phyloP scores from a whole-genome alignment of 225 moss, liverwort and hornwort species.

The Marchantia paleacea region DNA sequence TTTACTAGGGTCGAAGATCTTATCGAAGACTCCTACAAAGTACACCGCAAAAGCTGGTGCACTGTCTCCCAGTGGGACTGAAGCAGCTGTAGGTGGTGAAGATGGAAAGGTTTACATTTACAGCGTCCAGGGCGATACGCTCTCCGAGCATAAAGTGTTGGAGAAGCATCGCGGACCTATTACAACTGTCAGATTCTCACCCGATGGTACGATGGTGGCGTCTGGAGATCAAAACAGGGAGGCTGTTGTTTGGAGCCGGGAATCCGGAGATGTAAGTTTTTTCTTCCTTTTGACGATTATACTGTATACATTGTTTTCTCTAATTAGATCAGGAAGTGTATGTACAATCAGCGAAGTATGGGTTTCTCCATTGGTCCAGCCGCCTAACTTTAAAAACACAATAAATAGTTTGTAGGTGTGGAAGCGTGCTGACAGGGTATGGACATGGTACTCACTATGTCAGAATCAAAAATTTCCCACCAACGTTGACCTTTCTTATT shows the following conservation, averaged over 20 bases:
- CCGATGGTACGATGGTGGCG: slow-evolving; percentile 71
- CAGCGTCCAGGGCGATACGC: slow-evolving; percentile 49
- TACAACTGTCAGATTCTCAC: slow-evolving; percentile 66
- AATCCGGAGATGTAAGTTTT: slow-evolving; percentile 54
- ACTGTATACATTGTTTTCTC: neutral
- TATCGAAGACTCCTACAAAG: slow-evolving; percentile 47
- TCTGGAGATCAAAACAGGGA: slow-evolving; percentile 90
- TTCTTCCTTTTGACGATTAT: neutral
- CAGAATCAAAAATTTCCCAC: too few species aligned
- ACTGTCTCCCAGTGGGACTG: slow-evolving; percentile 66
- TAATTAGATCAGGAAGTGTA: neutral
- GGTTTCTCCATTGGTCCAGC: neutral
- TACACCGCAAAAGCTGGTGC: slow-evolving; percentile 65
- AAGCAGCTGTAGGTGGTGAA: slow-evolving; percentile 65
- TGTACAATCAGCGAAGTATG: neutral
- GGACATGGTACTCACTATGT: too few species aligned
- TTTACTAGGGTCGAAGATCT: slow-evolving; percentile 49
- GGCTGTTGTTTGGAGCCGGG: slow-evolving; percentile 80
- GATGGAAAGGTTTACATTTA: slow-evolving; percentile 73
- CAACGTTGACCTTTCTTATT: too few species aligned
- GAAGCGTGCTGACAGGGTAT: too few species aligned
- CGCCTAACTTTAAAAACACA: too few species aligned
- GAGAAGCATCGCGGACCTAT: slow-evolving; percentile 84
- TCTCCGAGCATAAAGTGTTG: slow-evolving; percentile 54
- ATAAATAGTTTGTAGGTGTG: too few species aligned